phyloP scores from a whole-genome alignment of 1,139 yeast species.

The Diutina mesorugosa region DNA sequence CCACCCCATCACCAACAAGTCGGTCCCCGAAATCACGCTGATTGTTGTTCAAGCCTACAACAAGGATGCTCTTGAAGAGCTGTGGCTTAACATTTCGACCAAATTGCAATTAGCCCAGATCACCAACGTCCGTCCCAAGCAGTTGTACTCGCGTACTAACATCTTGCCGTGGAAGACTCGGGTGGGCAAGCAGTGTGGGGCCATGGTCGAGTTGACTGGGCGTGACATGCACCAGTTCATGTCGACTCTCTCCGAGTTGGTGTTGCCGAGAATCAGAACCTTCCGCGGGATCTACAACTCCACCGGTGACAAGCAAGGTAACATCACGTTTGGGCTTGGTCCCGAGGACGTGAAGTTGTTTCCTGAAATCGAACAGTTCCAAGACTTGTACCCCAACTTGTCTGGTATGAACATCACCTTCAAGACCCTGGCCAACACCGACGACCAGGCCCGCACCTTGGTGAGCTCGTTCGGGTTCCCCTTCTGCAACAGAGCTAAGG shows the following conservation, averaged over 20 bases:
- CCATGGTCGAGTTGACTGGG: constrained; percentile 68
- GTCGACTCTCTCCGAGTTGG: constrained; percentile 79
- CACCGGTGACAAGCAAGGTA: constrained; percentile 79
- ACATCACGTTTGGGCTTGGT: constrained; percentile 72
- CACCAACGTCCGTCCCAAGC: constrained; percentile 76
- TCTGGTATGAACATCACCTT: constrained; percentile 81
- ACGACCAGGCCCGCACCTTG: constrained; percentile 80
- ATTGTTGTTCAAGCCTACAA: constrained; percentile 69
- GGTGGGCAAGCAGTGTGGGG: constrained; percentile 87
- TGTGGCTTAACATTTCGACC: constrained; percentile 68
- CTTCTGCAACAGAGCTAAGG: not conserved
- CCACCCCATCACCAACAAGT: constrained; percentile 47
- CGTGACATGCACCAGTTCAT: constrained; percentile 79
- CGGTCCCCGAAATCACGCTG: constrained; percentile 58
- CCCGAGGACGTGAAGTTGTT: constrained; percentile 69
- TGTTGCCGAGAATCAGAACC: constrained; percentile 85
- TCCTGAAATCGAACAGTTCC: constrained; percentile 89
- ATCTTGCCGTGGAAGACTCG: constrained; percentile 83
- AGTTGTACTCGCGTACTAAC: constrained; percentile 64
- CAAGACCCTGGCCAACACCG: constrained; percentile 84
- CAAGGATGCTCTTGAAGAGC: constrained; percentile 59
- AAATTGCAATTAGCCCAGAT: constrained; percentile 80
- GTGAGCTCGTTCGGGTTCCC: constrained; percentile 79
- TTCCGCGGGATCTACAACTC: constrained; percentile 65
- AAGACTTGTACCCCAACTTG: constrained; percentile 79